Evolutionary conservation across 306 rosid genomes (phyloP).

Genomic region (Dalbergia cochinchinensis): DNA sequence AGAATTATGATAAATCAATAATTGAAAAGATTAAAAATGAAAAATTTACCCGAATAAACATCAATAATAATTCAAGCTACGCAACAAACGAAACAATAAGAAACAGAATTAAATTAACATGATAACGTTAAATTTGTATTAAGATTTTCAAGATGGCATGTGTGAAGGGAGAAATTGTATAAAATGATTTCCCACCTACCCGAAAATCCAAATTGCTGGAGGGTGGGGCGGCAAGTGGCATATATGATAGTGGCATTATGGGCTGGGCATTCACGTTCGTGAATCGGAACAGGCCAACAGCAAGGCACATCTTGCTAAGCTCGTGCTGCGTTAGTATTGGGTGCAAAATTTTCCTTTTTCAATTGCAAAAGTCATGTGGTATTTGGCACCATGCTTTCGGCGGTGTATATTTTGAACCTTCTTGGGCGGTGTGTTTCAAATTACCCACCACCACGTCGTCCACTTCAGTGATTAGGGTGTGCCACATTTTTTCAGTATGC

Average conservation of each 20-base stretch:
- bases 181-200: too few species aligned
- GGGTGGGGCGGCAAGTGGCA: not conserved
- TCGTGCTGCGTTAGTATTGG: not conserved
- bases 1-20: too few species aligned
- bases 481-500: too few species aligned
- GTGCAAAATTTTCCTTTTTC: not conserved
- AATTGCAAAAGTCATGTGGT: not conserved
- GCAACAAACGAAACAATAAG: too few species aligned
- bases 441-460: not conserved
- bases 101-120: too few species aligned
- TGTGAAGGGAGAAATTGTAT: too few species aligned
- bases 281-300: not conserved
- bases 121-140: too few species aligned
- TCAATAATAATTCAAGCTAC: too few species aligned
- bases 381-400: not conserved
- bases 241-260: not conserved
- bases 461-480: not conserved
- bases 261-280: not conserved
- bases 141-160: too few species aligned
- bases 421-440: not conserved
- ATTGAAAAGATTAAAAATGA: too few species aligned
- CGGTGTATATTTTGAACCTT: not conserved
- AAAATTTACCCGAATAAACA: too few species aligned
- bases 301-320: not conserved
- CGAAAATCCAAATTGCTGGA: too few species aligned